A percentile compares a stretch with the other conserved stretches of the same genome.
These are phyloP conservation scores for Nakazawaea ambrosiae DNA, from an alignment of 805 yeast genomes.

Conservation along the genomic window DNA sequence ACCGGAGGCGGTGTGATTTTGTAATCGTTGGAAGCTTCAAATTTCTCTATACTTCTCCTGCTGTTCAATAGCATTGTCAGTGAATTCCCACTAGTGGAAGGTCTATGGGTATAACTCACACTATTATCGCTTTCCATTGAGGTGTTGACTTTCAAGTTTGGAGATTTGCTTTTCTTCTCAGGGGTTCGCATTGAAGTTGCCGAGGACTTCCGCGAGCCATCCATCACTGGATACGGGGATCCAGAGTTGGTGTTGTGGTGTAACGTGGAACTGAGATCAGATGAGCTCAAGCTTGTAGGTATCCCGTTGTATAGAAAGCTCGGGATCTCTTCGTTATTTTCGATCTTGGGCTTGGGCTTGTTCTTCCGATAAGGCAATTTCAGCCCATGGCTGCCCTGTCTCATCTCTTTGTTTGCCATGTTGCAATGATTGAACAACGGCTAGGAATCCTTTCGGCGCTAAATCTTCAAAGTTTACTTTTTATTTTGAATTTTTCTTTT, in stretches of 20 bases:
- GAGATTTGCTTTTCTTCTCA: slow-evolving; percentile 1
- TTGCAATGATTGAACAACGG: too few species aligned
- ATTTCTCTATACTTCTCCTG: too few species aligned
- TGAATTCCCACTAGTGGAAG: too few species aligned
- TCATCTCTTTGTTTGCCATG: too few species aligned
- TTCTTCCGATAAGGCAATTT: neutral
- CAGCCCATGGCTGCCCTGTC: too few species aligned
- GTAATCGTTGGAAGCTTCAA: too few species aligned
- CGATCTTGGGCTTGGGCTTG: neutral
- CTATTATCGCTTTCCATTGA: too few species aligned
- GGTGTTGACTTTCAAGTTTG: slow-evolving; percentile 6
- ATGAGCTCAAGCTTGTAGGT: slow-evolving; percentile 5
- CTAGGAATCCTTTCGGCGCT: too few species aligned
- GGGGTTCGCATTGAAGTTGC: neutral
- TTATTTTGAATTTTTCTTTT: too few species aligned
- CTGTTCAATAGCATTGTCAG: too few species aligned
- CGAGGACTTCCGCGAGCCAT: neutral
- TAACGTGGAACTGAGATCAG: slow-evolving; percentile 5
- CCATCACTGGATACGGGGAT: slow-evolving; percentile 6
- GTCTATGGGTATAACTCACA: too few species aligned
- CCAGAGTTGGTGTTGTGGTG: slow-evolving; percentile 2
- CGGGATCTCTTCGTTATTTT: slow-evolving; percentile 1
- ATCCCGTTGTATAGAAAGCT: slow-evolving; percentile 5
- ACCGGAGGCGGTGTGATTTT: neutral
- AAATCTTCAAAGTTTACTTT: too few species aligned